These are phyloP conservation scores for Sungouiella blattae DNA, from an alignment of 805 yeast species.

Conservation along the genomic window DNA sequence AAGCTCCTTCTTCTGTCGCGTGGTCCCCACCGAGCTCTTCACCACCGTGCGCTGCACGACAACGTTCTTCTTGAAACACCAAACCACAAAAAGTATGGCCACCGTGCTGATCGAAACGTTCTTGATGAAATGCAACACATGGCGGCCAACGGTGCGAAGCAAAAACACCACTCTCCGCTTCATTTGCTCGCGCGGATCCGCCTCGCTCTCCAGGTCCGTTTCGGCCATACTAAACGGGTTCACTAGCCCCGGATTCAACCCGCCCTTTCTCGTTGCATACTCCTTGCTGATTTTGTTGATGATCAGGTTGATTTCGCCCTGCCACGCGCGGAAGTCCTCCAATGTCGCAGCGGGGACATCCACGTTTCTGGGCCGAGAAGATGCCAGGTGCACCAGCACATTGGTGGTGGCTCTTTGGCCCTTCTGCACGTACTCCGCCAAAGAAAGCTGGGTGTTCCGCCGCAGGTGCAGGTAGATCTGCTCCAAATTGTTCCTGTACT, in stretches of 20 bases:
- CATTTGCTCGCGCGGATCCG: constrained; percentile 10
- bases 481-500: constrained; percentile 34
- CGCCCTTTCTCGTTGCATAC: constrained; percentile 7
- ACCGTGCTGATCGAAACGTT: constrained; percentile 34
- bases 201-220: constrained; percentile 6
- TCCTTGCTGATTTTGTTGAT: constrained; percentile 45
- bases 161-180: constrained; percentile 21
- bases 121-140: constrained; percentile 26
- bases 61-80: constrained; percentile 42
- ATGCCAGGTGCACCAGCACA: no score
- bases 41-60: constrained; percentile 37
- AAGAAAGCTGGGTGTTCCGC: constrained; percentile 32
- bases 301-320: constrained; percentile 47
- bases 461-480: constrained; percentile 44
- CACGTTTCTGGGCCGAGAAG: not conserved
- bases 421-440: constrained; percentile 13
- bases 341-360: constrained; percentile 10
- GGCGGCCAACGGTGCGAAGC: constrained; percentile 26
- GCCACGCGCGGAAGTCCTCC: constrained; percentile 51
- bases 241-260: no score
- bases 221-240: constrained; percentile 1
- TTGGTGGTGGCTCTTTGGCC: no score
- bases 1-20: constrained; percentile 34
- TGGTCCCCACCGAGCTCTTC: no score
- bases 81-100: constrained; percentile 36